Evolutionary conservation across 2,329 filamentous ascomycete species (phyloP).

Genomic region (Diaporthe citri): DNA sequence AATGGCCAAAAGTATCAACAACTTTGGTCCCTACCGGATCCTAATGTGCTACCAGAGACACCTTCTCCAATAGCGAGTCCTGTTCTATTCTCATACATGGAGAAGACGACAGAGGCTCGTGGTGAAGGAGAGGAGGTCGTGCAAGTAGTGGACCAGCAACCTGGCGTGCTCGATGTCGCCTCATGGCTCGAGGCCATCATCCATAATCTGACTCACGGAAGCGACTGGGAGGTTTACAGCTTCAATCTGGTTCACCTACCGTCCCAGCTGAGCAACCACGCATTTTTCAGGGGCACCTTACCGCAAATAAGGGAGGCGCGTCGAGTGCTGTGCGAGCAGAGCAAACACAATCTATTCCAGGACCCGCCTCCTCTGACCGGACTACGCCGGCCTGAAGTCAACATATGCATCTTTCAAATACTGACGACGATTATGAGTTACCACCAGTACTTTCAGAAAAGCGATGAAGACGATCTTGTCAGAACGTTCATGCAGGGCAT

Average conservation of each 20-base stretch:
- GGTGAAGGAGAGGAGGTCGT: constrained; percentile 40
- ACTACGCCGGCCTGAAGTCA: constrained; percentile 88
- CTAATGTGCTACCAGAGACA: constrained; percentile 64
- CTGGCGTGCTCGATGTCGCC: constrained; percentile 68
- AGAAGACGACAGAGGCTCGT: constrained; percentile 31
- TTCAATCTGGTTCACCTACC: constrained; percentile 89
- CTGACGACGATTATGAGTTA: constrained; percentile 92
- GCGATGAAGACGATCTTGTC: constrained; percentile 90
- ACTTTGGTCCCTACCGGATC: constrained; percentile 71
- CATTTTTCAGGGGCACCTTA: constrained; percentile 81
- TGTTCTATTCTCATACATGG: constrained; percentile 60
- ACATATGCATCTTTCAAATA: constrained; percentile 87
- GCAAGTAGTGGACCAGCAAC: constrained; percentile 44
- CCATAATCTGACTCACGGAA: constrained; percentile 78
- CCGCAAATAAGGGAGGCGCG: constrained; percentile 82
- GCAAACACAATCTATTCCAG: constrained; percentile 80
- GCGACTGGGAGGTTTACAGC: constrained; percentile 93
- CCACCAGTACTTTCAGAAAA: constrained; percentile 84
- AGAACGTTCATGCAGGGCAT: constrained; percentile 89
- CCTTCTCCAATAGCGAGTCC: constrained; percentile 62
- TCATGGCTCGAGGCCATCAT: constrained; percentile 84
- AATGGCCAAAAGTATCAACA: constrained; percentile 58
- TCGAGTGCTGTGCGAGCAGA: constrained; percentile 83
- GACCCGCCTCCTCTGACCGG: constrained; percentile 86
- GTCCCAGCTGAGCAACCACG: constrained; percentile 90